A percentile compares a stretch with the other conserved stretches of the same genome.
Evolutionary conservation across 129 eudicot genomes (phyloP).

Genomic region (Flaveria robusta): DNA sequence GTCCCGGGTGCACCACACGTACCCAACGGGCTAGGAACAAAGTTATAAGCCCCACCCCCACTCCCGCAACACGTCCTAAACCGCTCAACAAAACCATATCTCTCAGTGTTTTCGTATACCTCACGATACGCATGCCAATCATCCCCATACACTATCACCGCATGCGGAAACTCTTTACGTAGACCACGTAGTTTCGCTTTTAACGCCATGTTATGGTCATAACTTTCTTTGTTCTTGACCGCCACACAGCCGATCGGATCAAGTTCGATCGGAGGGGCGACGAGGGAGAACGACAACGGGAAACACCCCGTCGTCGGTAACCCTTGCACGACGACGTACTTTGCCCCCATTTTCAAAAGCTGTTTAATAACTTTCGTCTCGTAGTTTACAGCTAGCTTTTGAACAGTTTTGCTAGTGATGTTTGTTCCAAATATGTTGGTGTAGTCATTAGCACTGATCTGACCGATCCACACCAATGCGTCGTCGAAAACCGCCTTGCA

Average conservation of each 20-base stretch:
- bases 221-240: constrained; percentile 34
- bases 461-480: too few species aligned
- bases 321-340: constrained; percentile 46
- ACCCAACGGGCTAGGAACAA: neutral
- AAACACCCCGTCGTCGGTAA: constrained; percentile 40
- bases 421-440: constrained; percentile 16
- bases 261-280: neutral
- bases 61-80: constrained; percentile 43
- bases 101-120: constrained; percentile 19
- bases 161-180: neutral
- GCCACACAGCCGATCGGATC: constrained; percentile 40
- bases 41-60: neutral
- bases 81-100: constrained; percentile 38
- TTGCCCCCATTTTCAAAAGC: constrained; percentile 39
- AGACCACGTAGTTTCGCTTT: constrained; percentile 21
- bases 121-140: constrained; percentile 35
- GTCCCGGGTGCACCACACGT: constrained; percentile 39
- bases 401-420: constrained; percentile 26
- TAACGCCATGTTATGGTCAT: constrained; percentile 26
- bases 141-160: constrained; percentile 36
- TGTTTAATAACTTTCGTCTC: constrained; percentile 9
- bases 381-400: constrained; percentile 29
- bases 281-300: neutral
- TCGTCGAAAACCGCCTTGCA: constrained; percentile 31
- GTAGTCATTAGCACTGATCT: constrained; percentile 47